phyloP scores from a whole-genome alignment of 805 yeast species.

The Candida maesae region DNA sequence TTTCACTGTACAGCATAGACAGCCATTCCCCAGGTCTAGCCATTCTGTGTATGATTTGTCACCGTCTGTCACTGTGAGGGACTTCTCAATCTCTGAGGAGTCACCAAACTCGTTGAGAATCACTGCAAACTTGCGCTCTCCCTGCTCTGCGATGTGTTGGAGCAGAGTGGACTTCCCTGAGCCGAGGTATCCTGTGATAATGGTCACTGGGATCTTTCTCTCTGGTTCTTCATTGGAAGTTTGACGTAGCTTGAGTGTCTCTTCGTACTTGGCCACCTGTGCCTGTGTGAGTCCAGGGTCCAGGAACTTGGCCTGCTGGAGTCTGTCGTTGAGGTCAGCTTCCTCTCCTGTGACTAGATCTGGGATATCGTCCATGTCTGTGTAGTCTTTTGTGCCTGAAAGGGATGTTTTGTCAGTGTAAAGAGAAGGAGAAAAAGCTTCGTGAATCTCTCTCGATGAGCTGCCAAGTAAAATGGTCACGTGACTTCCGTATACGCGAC shows the following conservation, averaged over 20 bases:
- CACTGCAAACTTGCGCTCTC: slow-evolving; percentile 79
- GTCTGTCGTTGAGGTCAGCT: slow-evolving; percentile 16
- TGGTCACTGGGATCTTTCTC: slow-evolving; percentile 79
- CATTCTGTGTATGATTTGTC: slow-evolving; percentile 75
- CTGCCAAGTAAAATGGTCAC: too few species aligned
- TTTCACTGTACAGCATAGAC: slow-evolving; percentile 93
- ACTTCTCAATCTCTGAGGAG: slow-evolving; percentile 83
- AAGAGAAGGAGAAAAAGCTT: too few species aligned
- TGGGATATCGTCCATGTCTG: slow-evolving; percentile 25
- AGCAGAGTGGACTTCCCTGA: slow-evolving; percentile 90
- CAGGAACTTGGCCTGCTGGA: slow-evolving; percentile 15
- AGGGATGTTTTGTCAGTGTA: not conserved
- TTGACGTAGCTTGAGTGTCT: slow-evolving; percentile 14
- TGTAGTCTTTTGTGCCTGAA: too few species aligned
- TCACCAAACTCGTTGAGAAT: slow-evolving; percentile 92
- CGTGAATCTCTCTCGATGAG: too few species aligned
- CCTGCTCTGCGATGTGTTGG: slow-evolving; percentile 64
- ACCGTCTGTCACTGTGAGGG: slow-evolving; percentile 62
- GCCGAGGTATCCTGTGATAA: slow-evolving; percentile 92
- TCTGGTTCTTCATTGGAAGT: slow-evolving; percentile 6
- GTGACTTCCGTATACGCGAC: too few species aligned
- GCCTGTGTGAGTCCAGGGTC: slow-evolving; percentile 16
- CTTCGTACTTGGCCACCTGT: slow-evolving; percentile 17
- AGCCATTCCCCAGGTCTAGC: slow-evolving; percentile 96
- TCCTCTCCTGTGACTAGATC: slow-evolving; percentile 27